phyloP scores from a whole-genome alignment of 345 rosid species.

The Murraya koenigii region DNA sequence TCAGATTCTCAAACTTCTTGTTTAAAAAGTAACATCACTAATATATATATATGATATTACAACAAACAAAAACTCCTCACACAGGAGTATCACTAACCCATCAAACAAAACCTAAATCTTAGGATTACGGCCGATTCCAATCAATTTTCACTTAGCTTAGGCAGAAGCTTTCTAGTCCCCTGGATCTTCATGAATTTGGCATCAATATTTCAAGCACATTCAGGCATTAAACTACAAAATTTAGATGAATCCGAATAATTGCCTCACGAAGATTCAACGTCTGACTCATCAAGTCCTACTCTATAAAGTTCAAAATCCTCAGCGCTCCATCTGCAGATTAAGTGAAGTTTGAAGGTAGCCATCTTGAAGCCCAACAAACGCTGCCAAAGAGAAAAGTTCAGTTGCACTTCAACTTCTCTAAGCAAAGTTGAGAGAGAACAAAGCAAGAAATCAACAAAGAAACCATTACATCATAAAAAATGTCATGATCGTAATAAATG shows the following conservation, averaged over 20 bases:
- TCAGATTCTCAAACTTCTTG: neutral
- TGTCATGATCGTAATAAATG: neutral
- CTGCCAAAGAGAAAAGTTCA: conserved; percentile 45
- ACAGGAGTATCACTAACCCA: neutral
- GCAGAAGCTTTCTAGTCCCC: neutral
- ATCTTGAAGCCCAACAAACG: conserved; percentile 82
- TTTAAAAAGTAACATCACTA: neutral
- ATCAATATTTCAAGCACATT: neutral
- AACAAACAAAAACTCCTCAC: neutral
- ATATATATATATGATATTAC: neutral
- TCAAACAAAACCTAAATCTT: neutral
- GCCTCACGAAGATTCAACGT: conserved; percentile 66
- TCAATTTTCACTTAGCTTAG: neutral
- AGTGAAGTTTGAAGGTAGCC: conserved; percentile 83
- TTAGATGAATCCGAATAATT: neutral
- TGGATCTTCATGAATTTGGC: neutral
- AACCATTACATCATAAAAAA: neutral
- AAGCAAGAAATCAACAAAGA: neutral
- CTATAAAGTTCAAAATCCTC: conserved; percentile 70
- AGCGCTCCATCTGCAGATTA: conserved; percentile 78
- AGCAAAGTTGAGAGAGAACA: conserved; percentile 1
- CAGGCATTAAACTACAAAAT: neutral
- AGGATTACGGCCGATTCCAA: neutral
- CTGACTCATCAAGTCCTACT: conserved; percentile 67
- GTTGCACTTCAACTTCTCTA: neutral